Evolutionary conservation across 1,284 basidiomycete species (phyloP).

Genomic region (Leccinum pachyderme): DNA sequence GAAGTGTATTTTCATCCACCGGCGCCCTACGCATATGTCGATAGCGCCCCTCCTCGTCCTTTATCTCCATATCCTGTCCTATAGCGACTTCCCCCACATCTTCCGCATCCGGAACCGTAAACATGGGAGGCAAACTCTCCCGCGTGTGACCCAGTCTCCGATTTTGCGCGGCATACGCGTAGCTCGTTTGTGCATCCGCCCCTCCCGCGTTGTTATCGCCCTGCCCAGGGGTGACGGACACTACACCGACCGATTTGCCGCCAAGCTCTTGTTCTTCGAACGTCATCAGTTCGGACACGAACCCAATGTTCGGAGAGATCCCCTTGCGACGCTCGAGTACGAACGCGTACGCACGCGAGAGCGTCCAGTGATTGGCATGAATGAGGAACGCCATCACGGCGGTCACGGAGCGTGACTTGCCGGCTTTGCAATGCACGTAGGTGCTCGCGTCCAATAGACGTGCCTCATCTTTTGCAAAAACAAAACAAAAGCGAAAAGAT

Average conservation of each 20-base stretch:
- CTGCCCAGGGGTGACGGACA: conserved; percentile 39
- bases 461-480: conserved; percentile 71
- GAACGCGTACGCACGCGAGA: conserved; percentile 87
- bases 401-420: conserved; percentile 94
- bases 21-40: conserved; percentile 81
- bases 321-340: conserved; percentile 88
- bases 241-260: conserved; percentile 74
- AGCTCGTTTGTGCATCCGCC: conserved; percentile 32
- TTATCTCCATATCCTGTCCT: conserved; percentile 81
- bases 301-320: conserved; percentile 98
- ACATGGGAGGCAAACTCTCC: conserved; percentile 74
- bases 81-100: conserved; percentile 46
- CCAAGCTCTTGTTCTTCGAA: conserved; percentile 91
- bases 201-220: conserved; percentile 14
- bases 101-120: conserved; percentile 34
- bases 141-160: conserved; percentile 59
- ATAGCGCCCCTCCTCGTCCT: conserved; percentile 79
- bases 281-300: conserved; percentile 95
- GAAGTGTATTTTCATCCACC: conserved; percentile 81
- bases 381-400: conserved; percentile 97
- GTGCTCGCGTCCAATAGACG: conserved; percentile 83
- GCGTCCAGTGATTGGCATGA: conserved; percentile 93
- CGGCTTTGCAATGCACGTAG: conserved; percentile 96
- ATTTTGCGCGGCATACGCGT: conserved; percentile 42
- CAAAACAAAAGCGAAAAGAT: too few species aligned